Evolutionary conservation across 2,329 filamentous ascomycete genomes (phyloP).

Genomic region (Phialophora verrucosa): DNA sequence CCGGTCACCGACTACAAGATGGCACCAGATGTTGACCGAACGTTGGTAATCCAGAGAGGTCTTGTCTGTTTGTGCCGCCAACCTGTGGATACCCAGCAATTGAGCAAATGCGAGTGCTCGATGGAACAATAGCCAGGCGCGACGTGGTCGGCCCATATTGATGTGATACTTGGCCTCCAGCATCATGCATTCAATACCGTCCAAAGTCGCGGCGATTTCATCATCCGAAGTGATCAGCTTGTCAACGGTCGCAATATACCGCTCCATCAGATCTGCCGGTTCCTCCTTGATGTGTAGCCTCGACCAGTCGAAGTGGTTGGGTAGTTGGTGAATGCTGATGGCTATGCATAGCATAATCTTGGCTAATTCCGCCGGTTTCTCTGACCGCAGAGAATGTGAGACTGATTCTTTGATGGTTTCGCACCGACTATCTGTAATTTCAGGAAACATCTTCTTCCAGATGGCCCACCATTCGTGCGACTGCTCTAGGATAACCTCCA

Average conservation of each 20-base stretch:
- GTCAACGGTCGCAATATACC: constrained; percentile 55
- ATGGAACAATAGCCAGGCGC: constrained; percentile 60
- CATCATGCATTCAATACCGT: constrained; percentile 60
- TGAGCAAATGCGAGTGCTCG: constrained; percentile 60
- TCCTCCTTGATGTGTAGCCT: constrained; percentile 47
- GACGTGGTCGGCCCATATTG: constrained; percentile 61
- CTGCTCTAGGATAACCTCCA: constrained; percentile 44
- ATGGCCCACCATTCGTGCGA: constrained; percentile 43
- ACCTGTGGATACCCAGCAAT: constrained; percentile 56
- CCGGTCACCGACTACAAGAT: constrained; percentile 54
- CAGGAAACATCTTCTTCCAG: constrained; percentile 46
- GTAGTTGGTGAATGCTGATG: constrained; percentile 51
- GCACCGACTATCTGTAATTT: constrained; percentile 41
- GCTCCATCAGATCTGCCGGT: constrained; percentile 53
- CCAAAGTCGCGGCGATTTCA: constrained; percentile 56
- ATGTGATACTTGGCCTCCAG: constrained; percentile 60
- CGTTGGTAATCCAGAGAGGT: constrained; percentile 42
- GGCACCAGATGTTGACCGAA: constrained; percentile 49
- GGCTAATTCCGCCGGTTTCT: constrained; percentile 47
- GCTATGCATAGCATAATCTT: constrained; percentile 54
- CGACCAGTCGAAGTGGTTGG: constrained; percentile 48
- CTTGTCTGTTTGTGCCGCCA: constrained; percentile 41
- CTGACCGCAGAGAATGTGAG: constrained; percentile 44
- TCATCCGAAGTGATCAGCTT: constrained; percentile 57
- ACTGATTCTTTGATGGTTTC: constrained; percentile 46